phyloP scores from a whole-genome alignment of 2,329 filamentous ascomycete genomes.

The Geosmithia morbida region DNA sequence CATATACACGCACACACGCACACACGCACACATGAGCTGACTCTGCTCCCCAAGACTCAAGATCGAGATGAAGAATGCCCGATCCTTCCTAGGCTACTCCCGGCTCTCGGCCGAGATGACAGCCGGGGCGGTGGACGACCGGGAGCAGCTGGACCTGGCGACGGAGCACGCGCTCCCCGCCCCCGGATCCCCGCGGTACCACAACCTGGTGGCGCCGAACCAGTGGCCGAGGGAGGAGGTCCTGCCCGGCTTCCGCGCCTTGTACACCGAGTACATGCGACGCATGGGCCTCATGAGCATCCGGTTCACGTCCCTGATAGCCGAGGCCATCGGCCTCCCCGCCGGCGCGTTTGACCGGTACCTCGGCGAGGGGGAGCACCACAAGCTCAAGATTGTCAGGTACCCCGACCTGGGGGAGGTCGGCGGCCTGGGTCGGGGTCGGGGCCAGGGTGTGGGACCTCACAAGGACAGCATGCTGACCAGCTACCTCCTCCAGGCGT shows the following conservation, averaged over 20 bases:
- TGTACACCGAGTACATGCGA: conserved; percentile 61
- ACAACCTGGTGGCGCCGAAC: conserved; percentile 62
- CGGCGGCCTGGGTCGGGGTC: conserved; percentile 16
- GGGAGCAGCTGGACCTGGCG: conserved; percentile 77
- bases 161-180: conserved; percentile 57
- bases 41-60: conserved; percentile 28
- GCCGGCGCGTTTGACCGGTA: conserved; percentile 59
- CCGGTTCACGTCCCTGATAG: conserved; percentile 65
- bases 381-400: conserved; percentile 83
- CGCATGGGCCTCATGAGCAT: conserved; percentile 61
- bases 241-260: conserved; percentile 52
- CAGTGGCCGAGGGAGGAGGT: conserved; percentile 59
- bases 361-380: conserved; percentile 56
- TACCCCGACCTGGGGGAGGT: conserved; percentile 61
- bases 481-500: conserved; percentile 69
- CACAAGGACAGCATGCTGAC: conserved; percentile 80
- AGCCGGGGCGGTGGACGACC: conserved; percentile 60
- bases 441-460: conserved; percentile 53
- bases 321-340: conserved; percentile 66
- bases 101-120: conserved; percentile 55
- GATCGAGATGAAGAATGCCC: conserved; percentile 61
- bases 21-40: background rate
- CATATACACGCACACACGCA: too few relatives aligned
- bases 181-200: conserved; percentile 49
- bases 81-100: conserved; percentile 58